phyloP scores from a whole-genome alignment of 1,284 basidiomycete genomes.

The Ganoderma leucocontextum region DNA sequence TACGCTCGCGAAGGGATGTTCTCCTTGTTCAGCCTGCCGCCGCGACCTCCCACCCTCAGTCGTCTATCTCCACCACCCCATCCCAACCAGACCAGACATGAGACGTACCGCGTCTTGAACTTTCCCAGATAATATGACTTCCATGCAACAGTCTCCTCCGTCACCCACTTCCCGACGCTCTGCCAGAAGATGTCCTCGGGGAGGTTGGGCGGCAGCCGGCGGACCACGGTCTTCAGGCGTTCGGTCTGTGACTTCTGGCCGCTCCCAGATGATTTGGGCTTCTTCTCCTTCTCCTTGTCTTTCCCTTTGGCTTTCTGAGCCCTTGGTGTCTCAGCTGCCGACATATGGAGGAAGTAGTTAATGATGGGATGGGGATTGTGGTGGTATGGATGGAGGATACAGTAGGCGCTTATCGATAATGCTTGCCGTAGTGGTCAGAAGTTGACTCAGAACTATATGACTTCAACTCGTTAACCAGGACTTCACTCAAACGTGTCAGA shows the following conservation, averaged over 20 bases:
- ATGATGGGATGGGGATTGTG: background rate
- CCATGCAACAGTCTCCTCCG: slow-evolving; percentile 76
- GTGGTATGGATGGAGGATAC: background rate
- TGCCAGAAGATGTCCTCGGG: slow-evolving; percentile 96
- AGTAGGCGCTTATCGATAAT: background rate
- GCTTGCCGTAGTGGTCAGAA: no score
- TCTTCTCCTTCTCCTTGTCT: slow-evolving; percentile 36
- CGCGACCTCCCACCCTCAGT: background rate
- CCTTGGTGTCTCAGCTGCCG: slow-evolving; percentile 14
- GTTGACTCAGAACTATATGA: no score
- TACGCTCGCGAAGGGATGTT: slow-evolving; percentile 90
- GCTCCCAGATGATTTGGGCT: slow-evolving; percentile 28
- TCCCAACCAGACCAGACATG: background rate
- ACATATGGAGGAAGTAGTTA: slow-evolving; percentile 21
- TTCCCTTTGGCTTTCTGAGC: slow-evolving; percentile 26
- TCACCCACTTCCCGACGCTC: slow-evolving; percentile 86
- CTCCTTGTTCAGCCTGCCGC: slow-evolving; percentile 76
- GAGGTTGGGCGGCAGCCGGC: slow-evolving; percentile 90
- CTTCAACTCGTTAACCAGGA: background rate
- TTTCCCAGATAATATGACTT: slow-evolving; percentile 76
- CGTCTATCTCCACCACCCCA: background rate
- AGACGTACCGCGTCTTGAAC: slow-evolving; percentile 71
- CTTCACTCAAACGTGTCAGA: background rate
- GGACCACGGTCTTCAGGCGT: slow-evolving; percentile 89
- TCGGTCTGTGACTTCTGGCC: slow-evolving; percentile 46